Evolutionary conservation across 2,329 filamentous ascomycete genomes (phyloP).

Genomic region (Talaromyces sp.): DNA sequence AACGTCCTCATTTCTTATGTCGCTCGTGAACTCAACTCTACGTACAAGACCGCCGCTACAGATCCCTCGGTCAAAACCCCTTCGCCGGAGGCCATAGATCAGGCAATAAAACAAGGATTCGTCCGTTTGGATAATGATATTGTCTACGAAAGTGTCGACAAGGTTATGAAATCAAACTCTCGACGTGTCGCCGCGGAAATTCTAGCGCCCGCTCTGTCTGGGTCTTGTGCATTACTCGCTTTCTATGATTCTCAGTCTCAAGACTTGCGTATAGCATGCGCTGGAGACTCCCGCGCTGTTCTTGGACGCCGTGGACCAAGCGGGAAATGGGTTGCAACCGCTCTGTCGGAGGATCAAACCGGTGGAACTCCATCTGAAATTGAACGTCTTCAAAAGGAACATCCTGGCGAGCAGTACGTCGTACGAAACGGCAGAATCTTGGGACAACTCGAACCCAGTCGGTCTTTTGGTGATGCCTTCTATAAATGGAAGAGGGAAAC

Average conservation of each 20-base stretch:
- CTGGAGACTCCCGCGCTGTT: slow-evolving; percentile 92
- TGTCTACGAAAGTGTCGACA: slow-evolving; percentile 84
- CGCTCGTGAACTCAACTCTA: slow-evolving; percentile 83
- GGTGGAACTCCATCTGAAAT: slow-evolving; percentile 82
- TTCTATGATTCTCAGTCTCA: slow-evolving; percentile 91
- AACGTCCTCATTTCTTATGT: slow-evolving; percentile 90
- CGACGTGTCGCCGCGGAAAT: slow-evolving; percentile 88
- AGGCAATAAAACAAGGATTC: slow-evolving; percentile 90
- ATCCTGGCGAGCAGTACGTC: slow-evolving; percentile 84
- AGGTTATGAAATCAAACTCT: slow-evolving; percentile 81
- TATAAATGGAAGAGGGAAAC: slow-evolving; percentile 94
- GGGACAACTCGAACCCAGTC: slow-evolving; percentile 83
- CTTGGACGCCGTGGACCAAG: slow-evolving; percentile 70
- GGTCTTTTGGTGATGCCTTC: slow-evolving; percentile 91
- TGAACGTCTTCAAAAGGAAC: slow-evolving; percentile 73
- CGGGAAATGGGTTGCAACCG: slow-evolving; percentile 88
- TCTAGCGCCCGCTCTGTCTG: slow-evolving; percentile 85
- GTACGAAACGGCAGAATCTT: slow-evolving; percentile 85
- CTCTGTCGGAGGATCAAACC: slow-evolving; percentile 89
- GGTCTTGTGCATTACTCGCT: slow-evolving; percentile 92
- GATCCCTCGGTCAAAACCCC: slow-evolving; percentile 59
- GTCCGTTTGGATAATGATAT: slow-evolving; percentile 87
- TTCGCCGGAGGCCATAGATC: slow-evolving; percentile 73
- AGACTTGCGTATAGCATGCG: slow-evolving; percentile 87
- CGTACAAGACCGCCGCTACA: slow-evolving; percentile 69